Conservation (phyloP, 2,329 filamentous ascomycete genomes). For the Xylariaceae sp. region DNA sequence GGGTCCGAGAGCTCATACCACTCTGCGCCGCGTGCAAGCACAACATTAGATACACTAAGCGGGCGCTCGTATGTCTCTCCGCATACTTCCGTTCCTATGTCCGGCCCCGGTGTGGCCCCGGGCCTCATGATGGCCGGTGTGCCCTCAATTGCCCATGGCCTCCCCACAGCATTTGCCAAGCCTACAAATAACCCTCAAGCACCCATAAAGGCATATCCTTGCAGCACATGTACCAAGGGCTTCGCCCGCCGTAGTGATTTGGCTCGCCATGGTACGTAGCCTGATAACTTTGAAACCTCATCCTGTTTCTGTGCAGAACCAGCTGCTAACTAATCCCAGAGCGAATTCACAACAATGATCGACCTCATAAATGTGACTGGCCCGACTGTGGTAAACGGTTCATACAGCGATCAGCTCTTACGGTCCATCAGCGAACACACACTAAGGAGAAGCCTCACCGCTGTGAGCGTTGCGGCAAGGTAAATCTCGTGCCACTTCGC, state of each 20-base stretch:
- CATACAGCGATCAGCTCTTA: conserved; percentile 92
- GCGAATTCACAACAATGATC: conserved; percentile 87
- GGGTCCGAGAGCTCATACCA: conserved; percentile 57
- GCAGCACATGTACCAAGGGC: conserved; percentile 82
- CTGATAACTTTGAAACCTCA: neutral
- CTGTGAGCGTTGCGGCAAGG: conserved; percentile 96
- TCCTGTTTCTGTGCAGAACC: neutral
- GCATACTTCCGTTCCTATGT: conserved; percentile 46
- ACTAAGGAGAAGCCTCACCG: conserved; percentile 98
- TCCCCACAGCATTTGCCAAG: conserved; percentile 38
- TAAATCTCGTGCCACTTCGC: conserved; percentile 40
- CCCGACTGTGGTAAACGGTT: conserved; percentile 91
- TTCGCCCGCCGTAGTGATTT: conserved; percentile 94
- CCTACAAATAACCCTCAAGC: conserved; percentile 27
- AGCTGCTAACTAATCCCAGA: conserved; percentile 50
- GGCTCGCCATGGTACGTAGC: conserved; percentile 78
- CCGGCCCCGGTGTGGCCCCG: conserved; percentile 29
- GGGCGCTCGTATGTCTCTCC: conserved; percentile 42
- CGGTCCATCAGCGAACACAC: conserved; percentile 91
- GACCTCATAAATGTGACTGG: conserved; percentile 89
- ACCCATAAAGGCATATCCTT: conserved; percentile 71
- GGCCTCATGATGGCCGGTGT: conserved; percentile 42
- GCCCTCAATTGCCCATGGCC: conserved; percentile 36
- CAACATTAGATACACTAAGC: conserved; percentile 31
- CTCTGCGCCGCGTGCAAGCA: conserved; percentile 39